Percentiles rank a stretch among this genome's conserved stretches.
Conservation (phyloP, 345 rosid genomes). For the Bruguiera gymnorhiza region DNA sequence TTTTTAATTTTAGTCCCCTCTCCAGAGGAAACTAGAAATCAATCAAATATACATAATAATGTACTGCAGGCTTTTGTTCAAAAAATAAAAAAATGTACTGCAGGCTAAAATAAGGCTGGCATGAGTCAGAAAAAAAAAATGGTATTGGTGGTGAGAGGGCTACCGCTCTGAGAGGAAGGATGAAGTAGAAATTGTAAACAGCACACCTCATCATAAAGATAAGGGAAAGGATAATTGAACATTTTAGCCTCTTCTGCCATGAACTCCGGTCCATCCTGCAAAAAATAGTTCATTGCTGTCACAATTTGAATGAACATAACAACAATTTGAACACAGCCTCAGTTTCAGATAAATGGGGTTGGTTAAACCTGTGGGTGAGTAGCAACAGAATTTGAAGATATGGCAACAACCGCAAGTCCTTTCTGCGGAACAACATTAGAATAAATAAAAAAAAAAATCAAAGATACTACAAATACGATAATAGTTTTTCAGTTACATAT, state of each 20-base stretch:
- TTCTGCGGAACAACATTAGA: conserved; percentile 43
- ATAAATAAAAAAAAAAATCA: background rate
- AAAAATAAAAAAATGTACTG: background rate
- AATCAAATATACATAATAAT: background rate
- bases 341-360: conserved; percentile 34
- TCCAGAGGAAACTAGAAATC: background rate
- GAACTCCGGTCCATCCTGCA: conserved; percentile 87
- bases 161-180: too few relatives aligned
- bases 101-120: background rate
- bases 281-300: conserved; percentile 18
- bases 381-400: conserved; percentile 74
- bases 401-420: conserved; percentile 87
- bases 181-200: background rate
- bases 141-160: background rate
- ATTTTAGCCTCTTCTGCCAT: conserved; percentile 83
- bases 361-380: conserved; percentile 84
- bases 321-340: conserved; percentile 22
- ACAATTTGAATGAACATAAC: conserved; percentile 19
- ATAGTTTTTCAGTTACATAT: conserved; percentile 5
- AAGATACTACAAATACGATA: background rate
- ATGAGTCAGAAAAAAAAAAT: background rate
- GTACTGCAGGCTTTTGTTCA: background rate
- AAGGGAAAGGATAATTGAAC: conserved; percentile 75
- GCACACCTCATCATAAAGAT: conserved; percentile 73
- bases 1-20: background rate